Base-by-base conservation (phyloP, 306 rosid genomes). In the Delonix regia region DNA sequence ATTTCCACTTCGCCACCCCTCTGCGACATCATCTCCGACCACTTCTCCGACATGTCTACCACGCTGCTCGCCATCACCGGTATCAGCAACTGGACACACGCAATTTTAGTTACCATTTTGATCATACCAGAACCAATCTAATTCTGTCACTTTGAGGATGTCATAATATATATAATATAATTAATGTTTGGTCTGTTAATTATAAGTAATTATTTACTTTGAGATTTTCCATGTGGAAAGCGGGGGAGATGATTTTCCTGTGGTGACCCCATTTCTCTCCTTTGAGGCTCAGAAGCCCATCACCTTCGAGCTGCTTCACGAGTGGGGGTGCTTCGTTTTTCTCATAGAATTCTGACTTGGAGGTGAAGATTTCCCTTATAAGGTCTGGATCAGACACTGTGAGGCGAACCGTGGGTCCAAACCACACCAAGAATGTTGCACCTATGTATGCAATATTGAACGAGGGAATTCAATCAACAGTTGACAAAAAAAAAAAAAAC, bases 251-350 rank as follows among this genome's bases (percentile, higher is more conserved):
- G 79, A 93, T 87, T 81, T 75, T 93, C 3, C 98, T 41, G 38
- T 96, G 99, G 88, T 76, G 97, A 83, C 93, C 97, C 99, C 99
- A 96, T 86, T 96, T 96, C 42, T 87, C 88, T 38, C 97, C 99
- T 64, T 89, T 93, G 66, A 96, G 98, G 82, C 97, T 96, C 10
- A 96, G 90, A 36, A 96, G 99, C 8, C 99, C 99, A 74, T 96
- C 96, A 4, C 99, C 99, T 85, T 96, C 99, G 6, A 96, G 93
- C 89, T 91, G 94, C 82, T 91, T 93, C 45, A 96, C 89, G 2
- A 96, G 97, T 1, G 99, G 99, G 77, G 96, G 99, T 38, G 99
- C 94, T 71, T 96, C 97, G 48, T 88, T 91, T 70, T 96, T 96
- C 82, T 96, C 99, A 41, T 93, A 96, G 53, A 80, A 82, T 77